A percentile compares a stretch with the other conserved stretches of the same genome.
Evolutionary conservation across 2,329 filamentous ascomycete genomes (phyloP).

Genomic region (Ascocoryne sarcoides): DNA sequence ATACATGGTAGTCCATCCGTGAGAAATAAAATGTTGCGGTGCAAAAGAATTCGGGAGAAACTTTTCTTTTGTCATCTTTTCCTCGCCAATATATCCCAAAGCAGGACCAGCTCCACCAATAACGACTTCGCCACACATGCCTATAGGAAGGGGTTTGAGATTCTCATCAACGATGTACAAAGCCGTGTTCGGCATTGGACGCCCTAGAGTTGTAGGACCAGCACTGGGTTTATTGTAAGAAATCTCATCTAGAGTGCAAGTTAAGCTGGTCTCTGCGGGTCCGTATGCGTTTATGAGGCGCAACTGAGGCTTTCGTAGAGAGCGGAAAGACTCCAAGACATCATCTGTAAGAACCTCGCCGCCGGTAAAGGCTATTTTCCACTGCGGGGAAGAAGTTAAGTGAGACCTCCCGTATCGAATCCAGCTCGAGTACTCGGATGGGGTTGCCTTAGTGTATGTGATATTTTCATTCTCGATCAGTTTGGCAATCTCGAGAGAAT

Average conservation of each 20-base stretch:
- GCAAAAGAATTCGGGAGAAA: slow-evolving; percentile 7
- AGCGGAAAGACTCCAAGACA: slow-evolving; percentile 15
- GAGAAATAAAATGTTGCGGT: background rate
- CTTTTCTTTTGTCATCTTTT: slow-evolving; percentile 8
- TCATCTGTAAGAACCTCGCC: slow-evolving; percentile 19
- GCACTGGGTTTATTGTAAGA: no score
- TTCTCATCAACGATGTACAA: slow-evolving; percentile 34
- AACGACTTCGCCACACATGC: slow-evolving; percentile 35
- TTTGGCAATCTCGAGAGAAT: slow-evolving; percentile 5
- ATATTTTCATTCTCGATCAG: slow-evolving; percentile 5
- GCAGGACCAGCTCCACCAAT: slow-evolving; percentile 25
- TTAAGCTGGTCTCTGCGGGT: slow-evolving; percentile 8
- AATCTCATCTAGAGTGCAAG: no score
- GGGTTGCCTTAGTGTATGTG: slow-evolving; percentile 6
- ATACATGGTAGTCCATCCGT: slow-evolving; percentile 12
- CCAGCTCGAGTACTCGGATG: slow-evolving; percentile 10
- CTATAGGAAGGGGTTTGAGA: slow-evolving; percentile 30
- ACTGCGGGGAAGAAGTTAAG: background rate
- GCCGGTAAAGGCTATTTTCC: slow-evolving; percentile 19
- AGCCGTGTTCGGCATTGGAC: slow-evolving; percentile 7
- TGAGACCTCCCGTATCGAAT: slow-evolving; percentile 1
- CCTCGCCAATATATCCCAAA: slow-evolving; percentile 16
- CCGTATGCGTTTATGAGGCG: slow-evolving; percentile 11
- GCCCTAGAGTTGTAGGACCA: slow-evolving; percentile 15
- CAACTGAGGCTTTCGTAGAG: slow-evolving; percentile 12